Evolutionary conservation across 208 protist genomes (phyloP), one percentile per base, ranked within the genome.

Genomic region (Wallacemonas collosoma): DNA sequence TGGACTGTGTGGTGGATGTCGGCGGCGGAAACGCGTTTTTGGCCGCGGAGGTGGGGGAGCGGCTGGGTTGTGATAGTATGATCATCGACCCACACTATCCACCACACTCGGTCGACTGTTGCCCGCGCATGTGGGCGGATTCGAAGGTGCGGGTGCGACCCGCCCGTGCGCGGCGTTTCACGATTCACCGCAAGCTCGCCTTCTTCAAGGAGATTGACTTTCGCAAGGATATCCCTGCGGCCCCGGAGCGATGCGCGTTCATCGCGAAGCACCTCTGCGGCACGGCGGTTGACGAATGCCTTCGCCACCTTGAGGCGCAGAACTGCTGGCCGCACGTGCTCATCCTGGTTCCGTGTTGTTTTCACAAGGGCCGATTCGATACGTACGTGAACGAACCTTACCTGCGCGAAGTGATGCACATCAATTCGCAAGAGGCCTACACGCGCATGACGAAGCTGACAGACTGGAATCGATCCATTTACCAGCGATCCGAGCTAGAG

Each of bases 181-280:
- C 48, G 12, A 72, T 88, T 53, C 73, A 75, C 51, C 87, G 90
- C 40, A 76, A 72, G 12, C 50, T 83, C 43, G 58, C 74, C 35
- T 75, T 80, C 17, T 82, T 93, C 69, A 70, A 79, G 55, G 79
- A 91, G 38, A 80, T 86, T 38, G 47, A 72, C 53, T 92, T 85
- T 86, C 44, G 54, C 14, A n/a, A 48, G n/a, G 84, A 76, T 48
- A 68, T 87, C n/a, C 57, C 53, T 12, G 82, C 68, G 0, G 66
- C 70, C 15, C 83, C 87, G 55, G 51, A 70, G 36, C 74, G 71
- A 36, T 85, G 68, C 48, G 85, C 79, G 6, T 71, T 93, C 55
- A 77, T 93, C 48, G 88, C 90, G 26, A 95, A 95, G 75, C 90
- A 95, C 63, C 83, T 95, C 36, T 95, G 90, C 64, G 90, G 90